Evolutionary conservation across 805 yeast species (phyloP).

Genomic region (Kurtzmaniella cleridarum): DNA sequence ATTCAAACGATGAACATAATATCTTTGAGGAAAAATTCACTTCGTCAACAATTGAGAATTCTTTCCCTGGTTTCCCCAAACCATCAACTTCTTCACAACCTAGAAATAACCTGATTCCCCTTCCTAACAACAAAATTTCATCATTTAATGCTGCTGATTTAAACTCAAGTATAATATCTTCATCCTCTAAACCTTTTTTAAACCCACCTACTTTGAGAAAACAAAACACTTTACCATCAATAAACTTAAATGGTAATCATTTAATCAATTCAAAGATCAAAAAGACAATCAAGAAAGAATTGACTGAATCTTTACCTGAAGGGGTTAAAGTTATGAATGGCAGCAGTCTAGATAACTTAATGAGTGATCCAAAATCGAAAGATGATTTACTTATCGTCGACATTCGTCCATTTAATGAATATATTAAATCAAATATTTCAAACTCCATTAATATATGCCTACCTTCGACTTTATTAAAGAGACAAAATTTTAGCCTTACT

Average conservation of each 20-base stretch:
- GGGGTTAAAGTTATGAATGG: neutral
- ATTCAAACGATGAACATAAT: too few species aligned
- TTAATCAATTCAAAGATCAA: constrained; percentile 14
- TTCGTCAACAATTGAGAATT: too few species aligned
- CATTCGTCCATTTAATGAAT: constrained; percentile 77
- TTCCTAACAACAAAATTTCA: too few species aligned
- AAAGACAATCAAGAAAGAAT: constrained; percentile 6
- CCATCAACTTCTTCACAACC: too few species aligned
- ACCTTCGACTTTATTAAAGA: constrained; percentile 82
- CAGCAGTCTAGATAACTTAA: neutral
- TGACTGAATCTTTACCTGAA: constrained; percentile 1
- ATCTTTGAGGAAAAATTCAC: too few species aligned
- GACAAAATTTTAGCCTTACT: constrained; percentile 63
- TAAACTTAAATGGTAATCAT: constrained; percentile 11
- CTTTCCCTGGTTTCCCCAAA: too few species aligned
- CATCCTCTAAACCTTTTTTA: neutral
- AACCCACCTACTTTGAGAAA: constrained; percentile 6
- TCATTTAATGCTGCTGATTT: too few species aligned
- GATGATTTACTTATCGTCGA: constrained; percentile 50
- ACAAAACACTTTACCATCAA: constrained; percentile 16
- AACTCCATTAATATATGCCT: constrained; percentile 73
- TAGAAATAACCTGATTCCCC: too few species aligned
- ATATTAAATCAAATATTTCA: constrained; percentile 48
- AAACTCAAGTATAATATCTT: too few species aligned
- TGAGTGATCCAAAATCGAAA: too few species aligned